Evolutionary conservation across 192 early-diverging fungal genomes (phyloP).

Genomic region (Funneliformis mosseae): DNA sequence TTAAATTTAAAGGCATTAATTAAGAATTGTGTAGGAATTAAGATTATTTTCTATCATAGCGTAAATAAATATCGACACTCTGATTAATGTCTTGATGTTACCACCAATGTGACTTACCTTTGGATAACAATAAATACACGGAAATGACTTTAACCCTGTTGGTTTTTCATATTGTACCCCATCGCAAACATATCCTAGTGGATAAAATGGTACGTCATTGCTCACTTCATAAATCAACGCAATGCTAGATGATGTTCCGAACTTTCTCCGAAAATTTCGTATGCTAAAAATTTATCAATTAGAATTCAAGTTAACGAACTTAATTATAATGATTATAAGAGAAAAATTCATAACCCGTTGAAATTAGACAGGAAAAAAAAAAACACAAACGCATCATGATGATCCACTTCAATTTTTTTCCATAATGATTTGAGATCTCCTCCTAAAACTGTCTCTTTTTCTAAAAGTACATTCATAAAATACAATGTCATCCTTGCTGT

Average conservation of each 20-base stretch:
- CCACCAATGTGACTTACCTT: constrained; percentile 32
- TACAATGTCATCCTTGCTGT: constrained; percentile 51
- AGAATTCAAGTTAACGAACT: neutral
- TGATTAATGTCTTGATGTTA: neutral
- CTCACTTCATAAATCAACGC: constrained; percentile 47
- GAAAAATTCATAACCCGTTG: too few relatives aligned
- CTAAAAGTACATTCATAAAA: constrained; percentile 45
- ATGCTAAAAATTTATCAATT: constrained; percentile 32
- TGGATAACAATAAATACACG: constrained; percentile 48
- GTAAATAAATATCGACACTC: neutral
- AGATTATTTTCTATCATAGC: too few relatives aligned
- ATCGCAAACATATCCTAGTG: constrained; percentile 42
- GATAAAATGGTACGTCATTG: constrained; percentile 39
- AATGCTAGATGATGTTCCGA: constrained; percentile 37
- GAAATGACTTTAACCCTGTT: constrained; percentile 49
- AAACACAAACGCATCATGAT: constrained; percentile 40
- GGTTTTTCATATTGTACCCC: constrained; percentile 43
- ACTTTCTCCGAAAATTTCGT: constrained; percentile 36
- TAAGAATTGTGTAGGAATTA: too few relatives aligned
- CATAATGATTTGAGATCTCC: constrained; percentile 40
- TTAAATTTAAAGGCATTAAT: too few relatives aligned
- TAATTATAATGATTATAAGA: neutral
- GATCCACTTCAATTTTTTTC: constrained; percentile 45
- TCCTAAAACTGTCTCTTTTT: constrained; percentile 40
- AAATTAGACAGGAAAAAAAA: neutral